These are phyloP conservation scores for Quercus aquifolioides DNA, from an alignment of 306 rosid species.

Conservation along the genomic window DNA sequence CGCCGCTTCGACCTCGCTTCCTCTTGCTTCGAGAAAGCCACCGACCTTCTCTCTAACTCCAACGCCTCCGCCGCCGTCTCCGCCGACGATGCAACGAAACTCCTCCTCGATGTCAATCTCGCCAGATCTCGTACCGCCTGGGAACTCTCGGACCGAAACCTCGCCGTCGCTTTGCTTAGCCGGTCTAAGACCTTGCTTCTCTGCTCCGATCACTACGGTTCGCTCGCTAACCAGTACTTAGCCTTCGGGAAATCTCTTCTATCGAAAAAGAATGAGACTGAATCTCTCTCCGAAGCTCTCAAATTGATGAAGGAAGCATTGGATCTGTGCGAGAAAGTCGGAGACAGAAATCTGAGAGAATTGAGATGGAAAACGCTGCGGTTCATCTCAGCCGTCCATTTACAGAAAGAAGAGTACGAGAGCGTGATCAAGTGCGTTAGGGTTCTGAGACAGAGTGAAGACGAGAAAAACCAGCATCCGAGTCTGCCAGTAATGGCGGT, in stretches of 20 bases:
- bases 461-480: constrained; percentile 72
- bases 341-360: constrained; percentile 56
- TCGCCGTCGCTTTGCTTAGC: constrained; percentile 62
- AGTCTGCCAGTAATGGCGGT: constrained; percentile 87
- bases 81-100: constrained; percentile 48
- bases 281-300: constrained; percentile 42
- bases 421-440: constrained; percentile 84
- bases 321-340: constrained; percentile 70
- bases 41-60: constrained; percentile 61
- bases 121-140: constrained; percentile 83
- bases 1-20: constrained; percentile 76
- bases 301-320: constrained; percentile 86
- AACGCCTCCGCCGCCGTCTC: constrained; percentile 16
- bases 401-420: constrained; percentile 78
- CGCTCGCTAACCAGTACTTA: constrained; percentile 62
- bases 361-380: constrained; percentile 66
- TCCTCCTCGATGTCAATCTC: constrained; percentile 66
- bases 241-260: constrained; percentile 56
- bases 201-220: constrained; percentile 52
- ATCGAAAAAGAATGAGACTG: constrained; percentile 38
- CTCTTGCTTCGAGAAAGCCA: constrained; percentile 76
- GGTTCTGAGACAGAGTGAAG: constrained; percentile 71
- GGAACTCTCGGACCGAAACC: constrained; percentile 68
- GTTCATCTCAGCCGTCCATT: constrained; percentile 79
- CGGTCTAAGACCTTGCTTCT: constrained; percentile 68